phyloP scores from a whole-genome alignment of 164 flowering plant species.

The Liquidambar formosana region DNA sequence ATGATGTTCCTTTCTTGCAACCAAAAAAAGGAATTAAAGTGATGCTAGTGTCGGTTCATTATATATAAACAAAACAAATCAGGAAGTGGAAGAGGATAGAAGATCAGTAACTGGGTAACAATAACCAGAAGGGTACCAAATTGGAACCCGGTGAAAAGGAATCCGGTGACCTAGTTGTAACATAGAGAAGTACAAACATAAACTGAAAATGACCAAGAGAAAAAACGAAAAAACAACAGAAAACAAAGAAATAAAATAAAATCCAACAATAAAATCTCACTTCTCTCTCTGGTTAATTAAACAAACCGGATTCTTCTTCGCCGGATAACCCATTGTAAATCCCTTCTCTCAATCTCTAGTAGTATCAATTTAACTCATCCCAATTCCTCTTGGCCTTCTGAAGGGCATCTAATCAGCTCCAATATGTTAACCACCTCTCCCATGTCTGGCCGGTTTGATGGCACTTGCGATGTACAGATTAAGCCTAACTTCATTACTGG shows the following conservation, averaged over 20 bases:
- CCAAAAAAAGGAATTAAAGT: too few relatives aligned
- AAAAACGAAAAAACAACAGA: constrained; percentile 11
- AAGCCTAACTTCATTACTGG: constrained; percentile 85
- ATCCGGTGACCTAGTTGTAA: constrained; percentile 49
- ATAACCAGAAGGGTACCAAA: constrained; percentile 23
- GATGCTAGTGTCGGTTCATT: not conserved
- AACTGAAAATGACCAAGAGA: constrained; percentile 14
- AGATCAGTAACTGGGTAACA: constrained; percentile 11
- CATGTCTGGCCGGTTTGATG: constrained; percentile 94
- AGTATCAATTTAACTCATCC: constrained; percentile 23
- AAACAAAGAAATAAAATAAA: constrained; percentile 10
- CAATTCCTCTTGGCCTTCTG: constrained; percentile 68
- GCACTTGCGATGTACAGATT: constrained; percentile 95
- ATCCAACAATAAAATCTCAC: constrained; percentile 22
- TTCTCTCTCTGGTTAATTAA: constrained; percentile 16
- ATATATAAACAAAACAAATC: not conserved
- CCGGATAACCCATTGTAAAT: constrained; percentile 41
- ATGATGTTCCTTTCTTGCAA: too few relatives aligned
- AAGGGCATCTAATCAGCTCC: constrained; percentile 82
- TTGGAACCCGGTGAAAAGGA: constrained; percentile 70
- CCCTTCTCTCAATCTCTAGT: constrained; percentile 18
- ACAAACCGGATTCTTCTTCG: constrained; percentile 68
- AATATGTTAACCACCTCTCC: constrained; percentile 86
- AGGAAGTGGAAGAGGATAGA: not conserved
- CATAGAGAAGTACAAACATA: constrained; percentile 28